Evolutionary conservation across 768 basidiomycete species (phyloP).

Genomic region (Lentinus tigrinus): DNA sequence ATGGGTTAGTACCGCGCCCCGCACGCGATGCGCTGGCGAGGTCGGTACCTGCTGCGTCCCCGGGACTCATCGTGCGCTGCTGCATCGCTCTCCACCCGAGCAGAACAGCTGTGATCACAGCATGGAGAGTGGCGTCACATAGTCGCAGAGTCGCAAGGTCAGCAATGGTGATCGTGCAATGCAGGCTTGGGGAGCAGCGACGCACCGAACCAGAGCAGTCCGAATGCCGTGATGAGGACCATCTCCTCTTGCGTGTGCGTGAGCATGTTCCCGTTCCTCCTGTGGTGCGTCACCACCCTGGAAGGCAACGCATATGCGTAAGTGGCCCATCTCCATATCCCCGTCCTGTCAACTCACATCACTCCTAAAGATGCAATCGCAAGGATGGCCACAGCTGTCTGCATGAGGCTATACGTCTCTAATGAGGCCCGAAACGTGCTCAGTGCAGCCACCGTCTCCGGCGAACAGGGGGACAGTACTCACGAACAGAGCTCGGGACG

Average conservation of each 20-base stretch:
- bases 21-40: constrained; percentile 17
- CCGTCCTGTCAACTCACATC: constrained; percentile 47
- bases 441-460: neutral
- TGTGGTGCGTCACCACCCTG: constrained; percentile 71
- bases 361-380: constrained; percentile 64
- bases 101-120: constrained; percentile 35
- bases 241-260: constrained; percentile 74
- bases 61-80: constrained; percentile 21
- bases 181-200: constrained; percentile 4
- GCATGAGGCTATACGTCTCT: constrained; percentile 40
- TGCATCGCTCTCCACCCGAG: constrained; percentile 41
- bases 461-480: neutral
- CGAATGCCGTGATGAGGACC: constrained; percentile 68
- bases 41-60: constrained; percentile 15
- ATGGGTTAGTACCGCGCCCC: constrained; percentile 15
- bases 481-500: constrained; percentile 21
- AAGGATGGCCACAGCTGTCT: constrained; percentile 70
- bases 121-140: too few relatives aligned
- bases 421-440: neutral
- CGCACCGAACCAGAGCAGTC: constrained; percentile 76
- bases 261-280: constrained; percentile 56
- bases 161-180: neutral
- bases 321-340: neutral
- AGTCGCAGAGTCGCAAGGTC: too few relatives aligned
- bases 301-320: neutral